Base-by-base conservation (phyloP, 257 asterid species). In the Fraxinus anomala region DNA sequence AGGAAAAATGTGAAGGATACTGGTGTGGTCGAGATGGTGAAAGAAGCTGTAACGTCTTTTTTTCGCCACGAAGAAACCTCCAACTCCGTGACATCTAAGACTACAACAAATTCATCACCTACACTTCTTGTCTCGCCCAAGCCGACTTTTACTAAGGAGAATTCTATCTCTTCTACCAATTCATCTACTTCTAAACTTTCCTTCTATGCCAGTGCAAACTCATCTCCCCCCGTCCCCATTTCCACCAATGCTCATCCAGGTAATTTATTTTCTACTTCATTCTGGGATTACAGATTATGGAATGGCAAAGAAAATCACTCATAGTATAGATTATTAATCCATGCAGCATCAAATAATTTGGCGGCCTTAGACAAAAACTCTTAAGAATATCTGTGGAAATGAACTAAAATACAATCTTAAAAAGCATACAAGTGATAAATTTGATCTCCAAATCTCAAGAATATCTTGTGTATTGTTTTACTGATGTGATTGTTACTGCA, bases 11-110 rank as follows among this genome's bases (percentile, higher is more conserved):
- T 73, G 11, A 82, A 78, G 67, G 90, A 91, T 16, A 37, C 82
- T 23, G 94, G 97, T 5, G 88, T 89, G 68, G 92, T 91, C 76
- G 97, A 88, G 83, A 96, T 89, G 85, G 87, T 96, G 78, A 87
- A 82, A 67, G 97, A 77, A 36, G 98, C 92, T 5, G 94, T 96
- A 67, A 78, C 93, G 76, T 96, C 97, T 0, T 70, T 93, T 68
- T 88, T 96, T 80, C 76, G 92, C 87, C 78, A 85, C 54, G 93
- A 90, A 17, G 91, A 83, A 31, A 37, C 82, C 70, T 68, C 91
- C 2, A 69, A 81, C 28, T 65, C 84, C 8, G 19, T 31, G 40
- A 33, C 72, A 31, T 1, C 11, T 66, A 75, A 74, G 66, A 42
- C 76, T 31, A 21, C 13, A 9, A 72, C 82, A 76, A 79, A 69